Percentiles rank a stretch among this genome's conserved stretches.
Conservation (phyloP, 129 eudicot genomes). For the sunflower (Helianthus annuus) region DNA sequence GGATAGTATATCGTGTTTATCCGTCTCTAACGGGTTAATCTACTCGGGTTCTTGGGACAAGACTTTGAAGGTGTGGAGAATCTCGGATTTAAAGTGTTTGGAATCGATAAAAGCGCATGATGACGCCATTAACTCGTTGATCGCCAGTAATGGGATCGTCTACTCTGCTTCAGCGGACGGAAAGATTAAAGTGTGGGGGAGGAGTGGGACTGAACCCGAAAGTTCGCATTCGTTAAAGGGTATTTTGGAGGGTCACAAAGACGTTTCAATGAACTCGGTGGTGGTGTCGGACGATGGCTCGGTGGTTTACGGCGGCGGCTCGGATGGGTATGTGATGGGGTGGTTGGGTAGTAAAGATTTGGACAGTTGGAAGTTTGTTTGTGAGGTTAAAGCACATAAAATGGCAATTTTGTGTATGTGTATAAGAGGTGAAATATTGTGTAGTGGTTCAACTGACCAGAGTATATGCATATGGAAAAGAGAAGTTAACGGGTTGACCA, state of each 20-base stretch:
- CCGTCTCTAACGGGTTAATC: conserved; percentile 65
- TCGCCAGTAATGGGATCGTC: conserved; percentile 45
- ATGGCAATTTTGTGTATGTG: conserved; percentile 84
- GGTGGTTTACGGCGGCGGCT: conserved; percentile 72
- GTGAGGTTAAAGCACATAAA: conserved; percentile 77
- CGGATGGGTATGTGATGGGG: conserved; percentile 87
- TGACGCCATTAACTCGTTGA: conserved; percentile 76
- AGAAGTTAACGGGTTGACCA: conserved; percentile 50
- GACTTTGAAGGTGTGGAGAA: conserved; percentile 82
- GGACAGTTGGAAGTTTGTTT: conserved; percentile 59
- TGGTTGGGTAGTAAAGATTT: conserved; percentile 55
- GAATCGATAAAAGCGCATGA: conserved; percentile 93
- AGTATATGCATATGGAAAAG: conserved; percentile 78
- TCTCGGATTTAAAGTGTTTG: conserved; percentile 74
- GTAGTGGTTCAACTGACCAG: conserved; percentile 87
- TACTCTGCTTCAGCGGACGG: conserved; percentile 91
- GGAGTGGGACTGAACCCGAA: conserved; percentile 30
- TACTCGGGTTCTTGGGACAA: conserved; percentile 98
- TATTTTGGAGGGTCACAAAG: conserved; percentile 82
- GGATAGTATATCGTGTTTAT: conserved; percentile 78
- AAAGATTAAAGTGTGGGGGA: conserved; percentile 82
- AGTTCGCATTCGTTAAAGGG: conserved; percentile 54
- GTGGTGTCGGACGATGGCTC: conserved; percentile 57
- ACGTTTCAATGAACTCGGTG: conserved; percentile 63
- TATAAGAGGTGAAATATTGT: conserved; percentile 58